Evolutionary conservation across 495 filamentous ascomycete genomes (phyloP).

Genomic region (Poronia punctata): DNA sequence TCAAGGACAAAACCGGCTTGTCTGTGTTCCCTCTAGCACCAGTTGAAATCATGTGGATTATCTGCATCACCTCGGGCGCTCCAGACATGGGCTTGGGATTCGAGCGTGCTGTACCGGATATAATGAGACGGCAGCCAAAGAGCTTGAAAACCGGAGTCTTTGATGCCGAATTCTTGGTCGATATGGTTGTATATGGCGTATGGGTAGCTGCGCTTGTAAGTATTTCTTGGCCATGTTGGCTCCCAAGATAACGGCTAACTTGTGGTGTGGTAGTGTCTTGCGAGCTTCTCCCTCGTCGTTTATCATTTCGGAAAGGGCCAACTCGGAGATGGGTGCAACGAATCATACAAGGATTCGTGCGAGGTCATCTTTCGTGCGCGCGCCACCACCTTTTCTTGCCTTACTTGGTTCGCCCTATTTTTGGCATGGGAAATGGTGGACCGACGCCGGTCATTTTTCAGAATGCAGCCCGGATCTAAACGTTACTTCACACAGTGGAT

Average conservation of each 20-base stretch:
- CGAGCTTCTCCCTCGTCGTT: slow-evolving; percentile 57
- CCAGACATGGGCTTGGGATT: slow-evolving; percentile 72
- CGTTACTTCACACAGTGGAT: slow-evolving; percentile 43
- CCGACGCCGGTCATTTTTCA: slow-evolving; percentile 61
- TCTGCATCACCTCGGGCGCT: slow-evolving; percentile 67
- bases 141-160: slow-evolving; percentile 60
- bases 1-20: slow-evolving; percentile 56
- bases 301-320: slow-evolving; percentile 61
- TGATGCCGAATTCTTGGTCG: slow-evolving; percentile 58
- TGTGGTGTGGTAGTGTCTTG: too few species aligned
- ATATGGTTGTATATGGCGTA: slow-evolving; percentile 62
- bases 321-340: slow-evolving; percentile 58
- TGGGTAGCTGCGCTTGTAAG: slow-evolving; percentile 65
- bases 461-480: slow-evolving; percentile 52
- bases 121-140: slow-evolving; percentile 61
- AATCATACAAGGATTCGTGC: slow-evolving; percentile 46
- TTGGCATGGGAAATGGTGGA: slow-evolving; percentile 69
- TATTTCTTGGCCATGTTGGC: too few species aligned
- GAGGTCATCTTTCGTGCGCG: slow-evolving; percentile 64
- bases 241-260: too few species aligned
- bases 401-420: slow-evolving; percentile 71
- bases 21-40: slow-evolving; percentile 69
- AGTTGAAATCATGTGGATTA: slow-evolving; percentile 71
- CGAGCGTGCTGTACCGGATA: slow-evolving; percentile 58
- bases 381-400: slow-evolving; percentile 61